These are phyloP conservation scores for Melastoma candidum DNA, from an alignment of 441 rosid species.

Conservation along the genomic window DNA sequence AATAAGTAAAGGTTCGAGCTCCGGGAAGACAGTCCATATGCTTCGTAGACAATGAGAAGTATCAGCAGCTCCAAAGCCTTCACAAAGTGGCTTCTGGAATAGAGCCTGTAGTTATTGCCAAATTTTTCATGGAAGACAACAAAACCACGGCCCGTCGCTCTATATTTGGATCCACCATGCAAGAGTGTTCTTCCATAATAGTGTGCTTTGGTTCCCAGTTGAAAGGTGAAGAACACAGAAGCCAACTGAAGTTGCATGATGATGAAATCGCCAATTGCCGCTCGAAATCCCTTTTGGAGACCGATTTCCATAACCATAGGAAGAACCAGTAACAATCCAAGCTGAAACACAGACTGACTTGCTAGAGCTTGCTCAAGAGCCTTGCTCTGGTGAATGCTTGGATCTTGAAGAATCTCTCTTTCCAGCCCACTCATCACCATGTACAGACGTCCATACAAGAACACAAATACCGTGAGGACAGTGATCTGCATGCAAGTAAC, in stretches of 20 bases:
- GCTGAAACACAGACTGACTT: conserved; percentile 75
- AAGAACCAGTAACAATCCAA: conserved; percentile 68
- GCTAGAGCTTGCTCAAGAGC: conserved; percentile 85
- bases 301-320: conserved; percentile 99
- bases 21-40: conserved; percentile 64
- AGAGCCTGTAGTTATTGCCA: conserved; percentile 77
- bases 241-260: conserved; percentile 97
- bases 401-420: conserved; percentile 46
- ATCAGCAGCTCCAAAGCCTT: conserved; percentile 81
- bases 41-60: conserved; percentile 56
- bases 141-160: conserved; percentile 86
- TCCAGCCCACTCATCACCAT: conserved; percentile 95
- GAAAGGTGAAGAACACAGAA: conserved; percentile 88
- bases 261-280: conserved; percentile 81
- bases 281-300: conserved; percentile 81
- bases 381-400: conserved; percentile 47
- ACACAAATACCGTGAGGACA: conserved; percentile 72
- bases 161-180: conserved; percentile 83
- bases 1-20: conserved; percentile 58
- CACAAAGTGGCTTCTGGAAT: conserved; percentile 93
- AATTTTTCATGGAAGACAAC: conserved; percentile 90
- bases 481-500: conserved; percentile 51
- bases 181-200: conserved; percentile 85
- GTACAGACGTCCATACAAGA: conserved; percentile 90
- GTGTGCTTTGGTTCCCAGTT: conserved; percentile 96